Conservation (phyloP, 441 rosid genomes). For the Eutrema salsugineum region DNA sequence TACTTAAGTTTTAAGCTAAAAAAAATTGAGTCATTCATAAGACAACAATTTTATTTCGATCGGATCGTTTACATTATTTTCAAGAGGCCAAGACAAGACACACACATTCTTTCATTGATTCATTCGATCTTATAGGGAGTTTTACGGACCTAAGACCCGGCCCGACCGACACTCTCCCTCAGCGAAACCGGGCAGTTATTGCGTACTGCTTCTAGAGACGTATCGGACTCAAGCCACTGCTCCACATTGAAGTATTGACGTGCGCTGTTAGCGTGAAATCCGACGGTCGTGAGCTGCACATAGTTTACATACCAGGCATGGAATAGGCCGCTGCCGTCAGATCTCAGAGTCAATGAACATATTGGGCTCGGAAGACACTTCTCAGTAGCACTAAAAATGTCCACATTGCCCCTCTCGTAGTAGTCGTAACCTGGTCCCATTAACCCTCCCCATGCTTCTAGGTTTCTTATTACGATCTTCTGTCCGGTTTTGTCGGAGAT, state of each 20-base stretch:
- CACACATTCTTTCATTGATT: neutral
- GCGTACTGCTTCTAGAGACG: conserved; percentile 41
- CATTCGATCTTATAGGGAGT: neutral
- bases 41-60: no score
- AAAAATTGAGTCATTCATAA: no score
- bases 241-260: conserved; percentile 53
- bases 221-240: conserved; percentile 65
- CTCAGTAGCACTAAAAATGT: conserved; percentile 62
- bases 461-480: conserved; percentile 30
- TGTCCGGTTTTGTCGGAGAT: conserved; percentile 42
- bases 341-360: conserved; percentile 60
- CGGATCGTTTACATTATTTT: no score
- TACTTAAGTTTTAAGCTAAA: no score
- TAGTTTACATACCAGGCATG: conserved; percentile 75
- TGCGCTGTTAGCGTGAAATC: conserved; percentile 37
- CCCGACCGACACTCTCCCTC: neutral
- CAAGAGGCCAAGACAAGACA: no score
- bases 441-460: conserved; percentile 69
- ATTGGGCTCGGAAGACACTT: conserved; percentile 43
- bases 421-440: conserved; percentile 58
- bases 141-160: conserved; percentile 2
- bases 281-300: conserved; percentile 53
- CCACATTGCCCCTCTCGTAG: conserved; percentile 74
- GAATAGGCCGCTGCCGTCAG: conserved; percentile 55
- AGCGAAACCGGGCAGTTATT: conserved; percentile 32